Percentiles rank a stretch among this genome's conserved stretches.
Evolutionary conservation across 257 asterid genomes (phyloP).

Genomic region (Agastache rugosa): DNA sequence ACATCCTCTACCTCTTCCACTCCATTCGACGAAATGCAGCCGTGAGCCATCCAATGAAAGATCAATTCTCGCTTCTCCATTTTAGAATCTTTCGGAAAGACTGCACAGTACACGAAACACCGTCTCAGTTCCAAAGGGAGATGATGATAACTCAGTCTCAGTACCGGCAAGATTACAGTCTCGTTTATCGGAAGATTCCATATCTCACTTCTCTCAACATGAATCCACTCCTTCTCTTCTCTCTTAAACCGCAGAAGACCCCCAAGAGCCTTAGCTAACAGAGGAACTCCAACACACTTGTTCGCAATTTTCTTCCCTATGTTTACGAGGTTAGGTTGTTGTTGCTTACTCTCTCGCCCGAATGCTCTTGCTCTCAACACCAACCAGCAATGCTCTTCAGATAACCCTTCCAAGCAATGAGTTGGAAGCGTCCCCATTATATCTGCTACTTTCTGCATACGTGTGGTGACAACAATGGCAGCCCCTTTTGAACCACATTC

Average conservation of each 20-base stretch:
- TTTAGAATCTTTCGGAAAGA: slow-evolving; percentile 29
- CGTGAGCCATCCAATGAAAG: slow-evolving; percentile 40
- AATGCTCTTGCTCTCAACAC: slow-evolving; percentile 39
- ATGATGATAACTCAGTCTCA: slow-evolving; percentile 43
- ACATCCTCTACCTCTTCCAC: slow-evolving; percentile 6
- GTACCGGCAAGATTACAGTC: slow-evolving; percentile 35
- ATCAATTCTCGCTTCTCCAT: slow-evolving; percentile 36
- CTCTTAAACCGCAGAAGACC: slow-evolving; percentile 40
- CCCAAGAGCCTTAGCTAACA: slow-evolving; percentile 46
- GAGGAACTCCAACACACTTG: slow-evolving; percentile 45
- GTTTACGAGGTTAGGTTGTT: slow-evolving; percentile 9
- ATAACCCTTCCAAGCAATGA: slow-evolving; percentile 29
- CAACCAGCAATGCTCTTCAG: slow-evolving; percentile 40
- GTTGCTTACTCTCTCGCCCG: slow-evolving; percentile 9
- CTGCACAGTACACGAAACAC: slow-evolving; percentile 42
- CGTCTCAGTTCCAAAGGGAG: slow-evolving; percentile 35
- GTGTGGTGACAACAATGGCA: slow-evolving; percentile 42
- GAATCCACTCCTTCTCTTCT: slow-evolving; percentile 39
- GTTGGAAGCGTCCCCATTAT: slow-evolving; percentile 39
- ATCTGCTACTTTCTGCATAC: slow-evolving; percentile 34
- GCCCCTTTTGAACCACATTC: slow-evolving; percentile 36
- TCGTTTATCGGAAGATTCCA: slow-evolving; percentile 42
- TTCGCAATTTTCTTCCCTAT: slow-evolving; percentile 40
- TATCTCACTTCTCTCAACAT: slow-evolving; percentile 37
- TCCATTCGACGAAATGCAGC: slow-evolving; percentile 13